Evolutionary conservation across 2,329 filamentous ascomycete species (phyloP), one percentile per base, ranked within the genome.

Genomic region (Colletotrichum tropicale): DNA sequence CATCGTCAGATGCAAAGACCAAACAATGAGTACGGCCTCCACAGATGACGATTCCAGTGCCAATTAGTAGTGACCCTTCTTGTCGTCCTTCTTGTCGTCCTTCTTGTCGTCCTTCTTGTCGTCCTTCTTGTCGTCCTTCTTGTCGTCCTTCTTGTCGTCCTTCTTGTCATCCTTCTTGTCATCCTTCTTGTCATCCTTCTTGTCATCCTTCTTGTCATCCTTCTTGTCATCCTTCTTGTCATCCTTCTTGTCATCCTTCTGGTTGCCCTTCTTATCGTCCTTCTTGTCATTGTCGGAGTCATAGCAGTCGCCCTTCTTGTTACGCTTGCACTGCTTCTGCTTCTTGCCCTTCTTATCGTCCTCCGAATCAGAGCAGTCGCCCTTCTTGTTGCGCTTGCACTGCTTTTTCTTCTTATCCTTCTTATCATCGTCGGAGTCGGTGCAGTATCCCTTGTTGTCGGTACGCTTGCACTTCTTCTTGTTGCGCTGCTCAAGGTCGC

Each of bases 321-420:
- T 62, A 56, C 62, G 52, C 69, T 75, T 75, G 61, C 68, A 66
- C 28, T 75, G 13, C 61, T 67, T 16, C 52, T 68, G 69, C 66
- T 60, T 58, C n/a, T 68, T 38, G 52, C 26, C 43, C 64, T 66
- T 66, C 38, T 65, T 64, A 6, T 71, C 24, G 7, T 43, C 16
- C 21, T 72, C 64, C n/a, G 70, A 71, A 21, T 66, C 67, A 24
- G 28, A 32, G 36, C 72, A 75, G n/a, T 75, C 34, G 24, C 72
- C 68, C 69, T 75, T 75, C 28, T 34, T 75, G 68, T 72, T 72
- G 56, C 69, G 72, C 68, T 75, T 75, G 72, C 72, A 75, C 36
- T 75, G 13, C 69, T 75, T 72, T 36, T 73, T 69, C 64, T 66
- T 66, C 43, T 67, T 38, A 8, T 56, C 30, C 16, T 62, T 61